A percentile compares a stretch with the other conserved stretches of the same genome.
These are phyloP conservation scores for Primulina eburnea DNA, from an alignment of 257 asterid genomes.

Conservation along the genomic window DNA sequence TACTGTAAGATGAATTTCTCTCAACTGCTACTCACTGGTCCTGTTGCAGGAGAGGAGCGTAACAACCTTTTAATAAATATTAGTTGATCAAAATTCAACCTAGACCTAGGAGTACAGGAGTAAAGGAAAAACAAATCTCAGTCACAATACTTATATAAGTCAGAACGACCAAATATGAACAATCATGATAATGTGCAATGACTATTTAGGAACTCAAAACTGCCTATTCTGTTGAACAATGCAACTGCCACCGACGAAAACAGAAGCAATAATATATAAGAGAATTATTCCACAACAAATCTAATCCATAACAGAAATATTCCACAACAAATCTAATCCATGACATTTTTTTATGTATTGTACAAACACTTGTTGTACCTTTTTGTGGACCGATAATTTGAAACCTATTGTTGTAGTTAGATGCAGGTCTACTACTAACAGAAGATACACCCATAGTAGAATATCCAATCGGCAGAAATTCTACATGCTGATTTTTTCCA, in stretches of 20 bases:
- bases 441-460: constrained; percentile 47
- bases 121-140: constrained; percentile 8
- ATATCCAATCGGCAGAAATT: constrained; percentile 42
- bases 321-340: constrained; percentile 17
- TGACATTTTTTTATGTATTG: constrained; percentile 17
- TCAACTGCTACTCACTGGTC: not conserved
- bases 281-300: constrained; percentile 12
- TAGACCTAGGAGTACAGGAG: constrained; percentile 6
- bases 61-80: constrained; percentile 7
- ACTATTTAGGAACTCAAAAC: constrained; percentile 9
- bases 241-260: constrained; percentile 12
- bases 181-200: not conserved
- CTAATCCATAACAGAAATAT: constrained; percentile 8
- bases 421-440: constrained; percentile 66
- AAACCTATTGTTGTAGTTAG: constrained; percentile 61
- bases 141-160: not conserved
- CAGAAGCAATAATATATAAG: constrained; percentile 10
- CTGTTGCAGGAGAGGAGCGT: not conserved
- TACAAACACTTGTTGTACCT: constrained; percentile 42
- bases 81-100: constrained; percentile 12
- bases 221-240: constrained; percentile 1
- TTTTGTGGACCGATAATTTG: constrained; percentile 62
- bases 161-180: not conserved
- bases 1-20: not conserved
- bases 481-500: constrained; percentile 57